phyloP scores from a whole-genome alignment of 257 asterid species.

The Forsythia viridissima region DNA sequence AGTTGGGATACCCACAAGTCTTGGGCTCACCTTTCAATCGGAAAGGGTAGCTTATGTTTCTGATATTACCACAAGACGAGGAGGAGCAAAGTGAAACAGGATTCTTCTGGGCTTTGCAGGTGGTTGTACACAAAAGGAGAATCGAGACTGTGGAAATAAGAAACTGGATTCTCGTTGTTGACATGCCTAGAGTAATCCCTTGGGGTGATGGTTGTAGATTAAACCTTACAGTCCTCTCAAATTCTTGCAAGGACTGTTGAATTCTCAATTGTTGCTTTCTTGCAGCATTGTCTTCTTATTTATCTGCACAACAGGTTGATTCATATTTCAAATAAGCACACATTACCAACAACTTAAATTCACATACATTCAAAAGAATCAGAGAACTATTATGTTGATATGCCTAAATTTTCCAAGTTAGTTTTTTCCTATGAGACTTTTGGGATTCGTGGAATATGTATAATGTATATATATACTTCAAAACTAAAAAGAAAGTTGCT shows the following conservation, averaged over 20 bases:
- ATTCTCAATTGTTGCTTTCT: neutral
- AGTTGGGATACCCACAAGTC: conserved; percentile 37
- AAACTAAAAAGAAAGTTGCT: too few relatives aligned
- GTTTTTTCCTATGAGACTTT: neutral
- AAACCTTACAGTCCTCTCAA: neutral
- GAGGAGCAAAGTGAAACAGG: conserved; percentile 34
- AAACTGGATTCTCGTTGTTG: neutral
- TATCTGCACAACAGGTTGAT: neutral
- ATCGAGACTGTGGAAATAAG: conserved; percentile 25
- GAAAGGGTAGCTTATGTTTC: conserved; percentile 43
- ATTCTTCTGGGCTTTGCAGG: conserved; percentile 32
- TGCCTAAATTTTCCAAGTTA: neutral
- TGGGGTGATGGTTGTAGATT: neutral
- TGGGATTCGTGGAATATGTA: neutral
- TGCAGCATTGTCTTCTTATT: conserved; percentile 2
- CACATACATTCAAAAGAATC: neutral
- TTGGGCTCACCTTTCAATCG: conserved; percentile 26
- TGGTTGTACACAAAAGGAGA: conserved; percentile 20
- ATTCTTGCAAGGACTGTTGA: neutral
- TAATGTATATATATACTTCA: too few relatives aligned
- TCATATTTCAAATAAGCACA: neutral
- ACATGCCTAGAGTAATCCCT: conserved; percentile 11
- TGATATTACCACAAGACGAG: conserved; percentile 44
- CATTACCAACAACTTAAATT: neutral
- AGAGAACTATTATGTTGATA: too few relatives aligned